Evolutionary conservation across 257 asterid species (phyloP).

Genomic region (Echites panduratus): DNA sequence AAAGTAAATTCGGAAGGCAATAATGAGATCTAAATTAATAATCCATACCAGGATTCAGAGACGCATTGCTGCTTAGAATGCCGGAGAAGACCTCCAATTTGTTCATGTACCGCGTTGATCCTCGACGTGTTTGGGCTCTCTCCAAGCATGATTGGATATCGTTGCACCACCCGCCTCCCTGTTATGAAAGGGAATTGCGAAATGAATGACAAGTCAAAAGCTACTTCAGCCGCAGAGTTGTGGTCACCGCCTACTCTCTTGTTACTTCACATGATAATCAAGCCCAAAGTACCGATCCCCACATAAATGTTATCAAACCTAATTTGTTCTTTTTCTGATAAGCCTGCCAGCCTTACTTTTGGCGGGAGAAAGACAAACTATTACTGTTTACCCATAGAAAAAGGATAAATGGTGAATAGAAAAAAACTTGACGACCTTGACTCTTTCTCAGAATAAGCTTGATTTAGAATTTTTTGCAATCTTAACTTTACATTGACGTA

Average conservation of each 20-base stretch:
- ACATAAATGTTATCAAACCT: neutral
- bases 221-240: neutral
- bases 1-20: too few species aligned
- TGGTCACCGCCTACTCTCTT: neutral
- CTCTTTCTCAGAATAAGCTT: too few species aligned
- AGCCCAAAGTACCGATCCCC: neutral
- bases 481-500: too few species aligned
- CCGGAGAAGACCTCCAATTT: conserved; percentile 60
- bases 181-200: neutral
- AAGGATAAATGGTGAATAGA: neutral
- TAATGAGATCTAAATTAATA: too few species aligned
- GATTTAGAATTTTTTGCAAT: too few species aligned
- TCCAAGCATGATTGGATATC: conserved; percentile 67
- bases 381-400: neutral
- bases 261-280: conserved; percentile 1
- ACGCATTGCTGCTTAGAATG: conserved; percentile 68
- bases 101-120: conserved; percentile 68
- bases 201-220: neutral
- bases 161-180: conserved; percentile 99
- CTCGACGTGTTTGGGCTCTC: conserved; percentile 69
- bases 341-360: neutral
- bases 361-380: neutral
- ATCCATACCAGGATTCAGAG: conserved; percentile 63
- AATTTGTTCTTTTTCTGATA: neutral
- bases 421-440: neutral